Percentiles rank a stretch among this genome's conserved stretches.
Conservation (phyloP, 352 stramenopile species). For the Globisporangium okanoganense region DNA sequence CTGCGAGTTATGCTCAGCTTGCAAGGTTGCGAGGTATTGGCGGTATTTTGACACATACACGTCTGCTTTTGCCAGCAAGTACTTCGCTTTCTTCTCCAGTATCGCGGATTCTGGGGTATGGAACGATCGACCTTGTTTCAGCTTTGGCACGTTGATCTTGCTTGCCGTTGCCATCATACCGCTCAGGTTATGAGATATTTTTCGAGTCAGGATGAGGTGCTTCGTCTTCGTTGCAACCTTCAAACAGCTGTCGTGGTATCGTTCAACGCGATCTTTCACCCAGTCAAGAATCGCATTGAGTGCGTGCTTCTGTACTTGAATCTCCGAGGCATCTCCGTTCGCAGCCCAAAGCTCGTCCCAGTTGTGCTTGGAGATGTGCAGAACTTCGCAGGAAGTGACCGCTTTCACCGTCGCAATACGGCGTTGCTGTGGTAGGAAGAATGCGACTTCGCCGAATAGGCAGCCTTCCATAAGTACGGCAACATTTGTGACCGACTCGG, state of each 20-base stretch:
- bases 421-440: constrained; percentile 59
- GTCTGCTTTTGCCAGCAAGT: constrained; percentile 45
- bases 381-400: constrained; percentile 53
- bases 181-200: constrained; percentile 26
- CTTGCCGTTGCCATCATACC: constrained; percentile 20
- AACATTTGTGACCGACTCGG: constrained; percentile 41
- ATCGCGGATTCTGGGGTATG: constrained; percentile 35
- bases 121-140: constrained; percentile 13
- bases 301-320: constrained; percentile 48
- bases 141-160: background rate
- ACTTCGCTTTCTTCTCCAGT: constrained; percentile 65
- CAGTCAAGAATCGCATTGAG: constrained; percentile 57
- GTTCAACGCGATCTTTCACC: constrained; percentile 33
- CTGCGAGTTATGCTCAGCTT: background rate
- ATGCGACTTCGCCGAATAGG: constrained; percentile 66
- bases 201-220: constrained; percentile 20
- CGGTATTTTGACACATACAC: constrained; percentile 30
- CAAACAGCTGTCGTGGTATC: constrained; percentile 40
- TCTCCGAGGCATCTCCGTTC: constrained; percentile 28
- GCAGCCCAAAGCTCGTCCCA: constrained; percentile 61
- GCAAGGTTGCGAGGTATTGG: constrained; percentile 4
- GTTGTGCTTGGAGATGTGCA: constrained; percentile 53
- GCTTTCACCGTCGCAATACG: constrained; percentile 60
- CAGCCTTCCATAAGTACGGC: constrained; percentile 54
- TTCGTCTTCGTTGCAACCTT: constrained; percentile 43